A percentile compares a stretch with the other conserved stretches of the same genome.
phyloP scores from a whole-genome alignment of 805 yeast species.

The Torulaspora delbrueckii region DNA sequence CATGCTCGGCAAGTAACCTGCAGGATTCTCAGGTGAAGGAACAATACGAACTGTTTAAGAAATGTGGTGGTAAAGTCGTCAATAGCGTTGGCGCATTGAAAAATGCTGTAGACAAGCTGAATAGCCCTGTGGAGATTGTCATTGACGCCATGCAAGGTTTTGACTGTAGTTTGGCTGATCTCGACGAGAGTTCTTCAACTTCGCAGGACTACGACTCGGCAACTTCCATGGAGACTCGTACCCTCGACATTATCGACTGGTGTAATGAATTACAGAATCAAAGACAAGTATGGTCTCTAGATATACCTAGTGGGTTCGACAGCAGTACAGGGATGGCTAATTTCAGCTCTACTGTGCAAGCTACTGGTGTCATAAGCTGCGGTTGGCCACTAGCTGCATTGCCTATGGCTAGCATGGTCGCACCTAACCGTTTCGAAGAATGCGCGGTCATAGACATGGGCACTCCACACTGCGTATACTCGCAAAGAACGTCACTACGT shows the following conservation, averaged over 20 bases:
- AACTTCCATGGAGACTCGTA: constrained; percentile 20
- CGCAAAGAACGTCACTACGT: constrained; percentile 39
- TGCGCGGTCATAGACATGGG: constrained; percentile 70
- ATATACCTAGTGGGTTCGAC: constrained; percentile 78
- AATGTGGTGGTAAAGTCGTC: constrained; percentile 66
- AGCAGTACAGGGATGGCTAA: constrained; percentile 63
- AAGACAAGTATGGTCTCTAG: constrained; percentile 48
- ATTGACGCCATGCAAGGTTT: constrained; percentile 84
- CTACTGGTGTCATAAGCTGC: constrained; percentile 60
- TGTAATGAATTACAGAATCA: constrained; percentile 39
- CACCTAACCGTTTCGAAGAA: constrained; percentile 12
- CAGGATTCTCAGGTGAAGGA: constrained; percentile 35
- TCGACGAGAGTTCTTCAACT: constrained; percentile 11
- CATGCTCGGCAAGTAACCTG: constrained; percentile 27
- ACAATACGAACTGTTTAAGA: constrained; percentile 53
- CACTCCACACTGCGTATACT: constrained; percentile 52
- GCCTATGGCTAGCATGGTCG: constrained; percentile 20
- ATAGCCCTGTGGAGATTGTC: constrained; percentile 72
- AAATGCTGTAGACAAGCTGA: constrained; percentile 42
- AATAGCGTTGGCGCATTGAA: constrained; percentile 37
- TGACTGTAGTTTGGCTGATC: constrained; percentile 61
- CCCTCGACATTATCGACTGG: constrained; percentile 55
- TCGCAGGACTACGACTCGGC: constrained; percentile 33
- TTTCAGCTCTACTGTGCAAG: constrained; percentile 37
- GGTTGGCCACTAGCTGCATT: constrained; percentile 71